Conservation (phyloP, 768 basidiomycete species). For the Phlebiopsis flavidoalba region DNA sequence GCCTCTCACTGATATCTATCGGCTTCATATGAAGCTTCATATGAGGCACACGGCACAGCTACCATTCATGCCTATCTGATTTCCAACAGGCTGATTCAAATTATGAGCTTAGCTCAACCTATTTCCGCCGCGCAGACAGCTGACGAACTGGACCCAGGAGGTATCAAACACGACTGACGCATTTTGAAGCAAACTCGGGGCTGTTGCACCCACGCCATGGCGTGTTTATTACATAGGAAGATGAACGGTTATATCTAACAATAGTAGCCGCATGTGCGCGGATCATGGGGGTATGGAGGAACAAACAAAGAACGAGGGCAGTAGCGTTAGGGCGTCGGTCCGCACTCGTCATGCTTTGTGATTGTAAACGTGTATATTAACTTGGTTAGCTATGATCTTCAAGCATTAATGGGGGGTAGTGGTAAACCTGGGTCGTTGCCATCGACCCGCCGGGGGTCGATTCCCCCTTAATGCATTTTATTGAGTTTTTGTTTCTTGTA, state of each 20-base stretch:
- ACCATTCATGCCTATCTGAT: not conserved
- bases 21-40: too few relatives aligned
- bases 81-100: not conserved
- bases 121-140: not conserved
- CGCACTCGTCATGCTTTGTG: not conserved
- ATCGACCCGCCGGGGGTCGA: slow-evolving; percentile 84
- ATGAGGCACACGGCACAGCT: not conserved
- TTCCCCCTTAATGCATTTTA: slow-evolving; percentile 72
- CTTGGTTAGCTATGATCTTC: too few relatives aligned
- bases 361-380: too few relatives aligned
- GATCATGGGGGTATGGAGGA: not conserved
- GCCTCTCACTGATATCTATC: too few relatives aligned
- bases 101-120: not conserved
- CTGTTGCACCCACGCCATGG: not conserved
- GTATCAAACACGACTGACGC: not conserved
- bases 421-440: slow-evolving; percentile 33
- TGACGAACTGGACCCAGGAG: not conserved
- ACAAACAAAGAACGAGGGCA: not conserved
- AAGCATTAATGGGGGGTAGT: slow-evolving; percentile 31
- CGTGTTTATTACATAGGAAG: not conserved
- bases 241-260: not conserved
- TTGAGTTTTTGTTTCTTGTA: not conserved
- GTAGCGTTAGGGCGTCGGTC: not conserved
- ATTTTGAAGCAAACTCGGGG: not conserved
- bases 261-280: not conserved